A percentile compares a stretch with the other conserved stretches of the same genome.
Conservation (phyloP, 2,329 filamentous ascomycete genomes). For the Trichoderma brevicompactum region DNA sequence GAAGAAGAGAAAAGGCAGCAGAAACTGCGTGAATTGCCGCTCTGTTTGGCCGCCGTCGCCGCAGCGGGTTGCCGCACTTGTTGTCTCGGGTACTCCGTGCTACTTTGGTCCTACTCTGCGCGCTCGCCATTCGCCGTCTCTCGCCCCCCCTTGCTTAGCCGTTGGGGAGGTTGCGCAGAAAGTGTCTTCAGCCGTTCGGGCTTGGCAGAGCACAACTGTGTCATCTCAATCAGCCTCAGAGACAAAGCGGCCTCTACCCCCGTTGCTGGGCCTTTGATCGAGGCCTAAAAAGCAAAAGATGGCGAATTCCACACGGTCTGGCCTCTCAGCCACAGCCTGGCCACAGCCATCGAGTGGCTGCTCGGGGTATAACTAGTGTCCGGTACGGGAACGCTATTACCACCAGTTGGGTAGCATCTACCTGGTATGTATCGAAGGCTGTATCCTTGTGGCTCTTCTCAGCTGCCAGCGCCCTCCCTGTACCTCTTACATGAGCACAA, state of each 20-base stretch:
- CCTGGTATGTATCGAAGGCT: neutral
- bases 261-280: neutral
- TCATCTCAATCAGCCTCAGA: neutral
- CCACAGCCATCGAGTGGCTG: neutral
- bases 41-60: conserved; percentile 1
- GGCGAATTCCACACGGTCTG: neutral
- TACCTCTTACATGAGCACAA: neutral
- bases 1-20: neutral
- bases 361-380: conserved; percentile 6
- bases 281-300: neutral
- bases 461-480: conserved; percentile 3
- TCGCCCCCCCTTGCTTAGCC: neutral
- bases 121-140: neutral
- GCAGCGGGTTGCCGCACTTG: conserved; percentile 10
- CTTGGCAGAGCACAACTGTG: neutral
- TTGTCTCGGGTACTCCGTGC: conserved; percentile 7
- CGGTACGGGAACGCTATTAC: conserved; percentile 2
- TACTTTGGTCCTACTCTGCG: neutral
- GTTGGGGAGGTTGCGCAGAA: neutral
- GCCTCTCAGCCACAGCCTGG: conserved; percentile 19
- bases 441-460: neutral
- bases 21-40: conserved; percentile 6
- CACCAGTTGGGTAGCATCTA: neutral
- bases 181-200: too few species aligned
- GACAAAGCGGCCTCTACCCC: neutral